phyloP scores from a whole-genome alignment of 1,139 yeast species.

The Blastobotrys proliferans region DNA sequence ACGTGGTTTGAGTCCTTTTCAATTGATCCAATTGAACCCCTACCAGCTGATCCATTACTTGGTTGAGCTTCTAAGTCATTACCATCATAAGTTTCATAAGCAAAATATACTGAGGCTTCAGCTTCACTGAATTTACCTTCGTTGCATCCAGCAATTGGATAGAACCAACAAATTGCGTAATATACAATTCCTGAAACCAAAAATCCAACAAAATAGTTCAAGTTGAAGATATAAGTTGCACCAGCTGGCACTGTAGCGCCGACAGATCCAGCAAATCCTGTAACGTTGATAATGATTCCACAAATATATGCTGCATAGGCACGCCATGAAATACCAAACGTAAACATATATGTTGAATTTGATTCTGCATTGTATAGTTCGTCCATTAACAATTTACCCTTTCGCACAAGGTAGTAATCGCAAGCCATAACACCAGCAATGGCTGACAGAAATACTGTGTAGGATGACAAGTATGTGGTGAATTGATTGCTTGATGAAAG shows the following conservation, averaged over 20 bases:
- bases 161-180: constrained; percentile 45
- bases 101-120: constrained; percentile 10
- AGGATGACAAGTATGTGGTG: constrained; percentile 80
- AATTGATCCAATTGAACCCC: too few species aligned
- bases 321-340: constrained; percentile 74
- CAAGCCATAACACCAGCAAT: constrained; percentile 79
- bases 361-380: constrained; percentile 55
- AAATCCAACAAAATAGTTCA: constrained; percentile 76
- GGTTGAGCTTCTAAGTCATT: too few species aligned
- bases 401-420: constrained; percentile 67
- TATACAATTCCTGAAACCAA: constrained; percentile 51
- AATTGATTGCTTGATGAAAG: constrained; percentile 69
- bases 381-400: constrained; percentile 62
- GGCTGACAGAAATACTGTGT: constrained; percentile 79
- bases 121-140: constrained; percentile 13
- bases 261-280: constrained; percentile 82
- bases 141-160: constrained; percentile 49
- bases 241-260: constrained; percentile 72
- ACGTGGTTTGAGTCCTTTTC: too few species aligned
- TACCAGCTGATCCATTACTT: too few species aligned
- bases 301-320: constrained; percentile 35
- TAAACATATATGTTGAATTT: constrained; percentile 55
- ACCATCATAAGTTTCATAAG: too few species aligned
- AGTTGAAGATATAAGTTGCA: constrained; percentile 65
- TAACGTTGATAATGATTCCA: constrained; percentile 69